Conservation (phyloP, 495 filamentous ascomycete species). For the Penicillium cinerascens region DNA sequence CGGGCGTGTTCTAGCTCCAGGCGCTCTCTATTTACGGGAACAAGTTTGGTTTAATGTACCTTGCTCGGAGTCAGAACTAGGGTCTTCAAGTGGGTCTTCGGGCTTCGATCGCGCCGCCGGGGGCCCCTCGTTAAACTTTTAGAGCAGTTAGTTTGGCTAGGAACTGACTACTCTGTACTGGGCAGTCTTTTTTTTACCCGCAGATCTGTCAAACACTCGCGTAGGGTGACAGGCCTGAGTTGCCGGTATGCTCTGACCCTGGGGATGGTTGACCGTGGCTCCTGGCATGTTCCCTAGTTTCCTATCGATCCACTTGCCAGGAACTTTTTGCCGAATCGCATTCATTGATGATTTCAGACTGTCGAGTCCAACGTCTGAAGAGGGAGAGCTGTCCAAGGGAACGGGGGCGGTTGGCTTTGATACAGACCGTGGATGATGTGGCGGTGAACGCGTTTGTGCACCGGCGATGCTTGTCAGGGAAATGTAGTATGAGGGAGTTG, state of each 20-base stretch:
- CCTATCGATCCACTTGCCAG: conserved; percentile 13
- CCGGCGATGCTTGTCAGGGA: background rate
- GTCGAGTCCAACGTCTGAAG: conserved; percentile 7
- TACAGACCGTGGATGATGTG: conserved; percentile 8
- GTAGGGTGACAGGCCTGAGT: background rate
- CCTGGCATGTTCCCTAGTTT: conserved; percentile 8
- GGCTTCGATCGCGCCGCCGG: conserved; percentile 8
- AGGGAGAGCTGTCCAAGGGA: background rate
- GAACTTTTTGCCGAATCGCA: conserved; percentile 19
- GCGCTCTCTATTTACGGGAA: background rate
- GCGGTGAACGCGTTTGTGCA: conserved; percentile 3
- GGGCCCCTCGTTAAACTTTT: background rate
- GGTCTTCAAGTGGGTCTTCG: conserved; percentile 17
- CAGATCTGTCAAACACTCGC: background rate
- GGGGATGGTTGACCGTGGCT: conserved; percentile 1
- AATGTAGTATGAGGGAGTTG: background rate
- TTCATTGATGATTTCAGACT: conserved; percentile 19
- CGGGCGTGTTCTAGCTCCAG: background rate
- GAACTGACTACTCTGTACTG: background rate
- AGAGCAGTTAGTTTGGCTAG: background rate
- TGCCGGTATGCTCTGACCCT: conserved; percentile 13
- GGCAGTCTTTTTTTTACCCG: background rate
- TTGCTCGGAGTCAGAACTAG: conserved; percentile 13
- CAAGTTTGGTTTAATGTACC: background rate
- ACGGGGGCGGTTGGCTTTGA: conserved; percentile 1